Base-by-base conservation (phyloP, 805 yeast species). In the Dipodascopsis uninucleata region DNA sequence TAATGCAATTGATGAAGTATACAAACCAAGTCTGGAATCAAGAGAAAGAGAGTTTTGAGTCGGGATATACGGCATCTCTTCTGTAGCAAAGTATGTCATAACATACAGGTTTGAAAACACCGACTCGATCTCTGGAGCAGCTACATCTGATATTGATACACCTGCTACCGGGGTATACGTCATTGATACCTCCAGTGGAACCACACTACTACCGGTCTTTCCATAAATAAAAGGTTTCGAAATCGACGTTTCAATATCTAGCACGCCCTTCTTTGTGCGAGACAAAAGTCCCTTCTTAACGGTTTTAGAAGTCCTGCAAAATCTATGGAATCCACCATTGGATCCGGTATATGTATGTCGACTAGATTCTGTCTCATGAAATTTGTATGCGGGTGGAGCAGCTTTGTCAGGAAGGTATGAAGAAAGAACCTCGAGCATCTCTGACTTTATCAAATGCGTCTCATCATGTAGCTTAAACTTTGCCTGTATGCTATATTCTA, bases 81-180 rank as follows among this genome's bases (percentile, higher is more conserved):
- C 31, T 3, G 47, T 37, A 24, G 22, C 24, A 28, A 34, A 49
- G 35, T 26, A 49, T 2, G 53, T 49, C 25, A 35, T 25, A 2
- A 26, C 47, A 9, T 45, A 36, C 4, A 49, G 38, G 17, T 38
- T 41, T 23, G 45, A 47, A 12, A 21, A 6, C 12, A 38, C 41
- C 7, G 50, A 45, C 14, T 49, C 50, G 24, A 45, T 39, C 4
- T 39, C 21, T 21, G 53, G 53, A 10, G 34, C 22, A 22, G 7
- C n/a, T 4, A 28, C 29, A n/a, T n/a, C n/a, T n/a, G n/a, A n/a
- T n/a, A n/a, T n/a, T n/a, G n/a, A n/a, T n/a, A n/a, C n/a, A n/a
- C n/a, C n/a, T n/a, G n/a, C n/a, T 18, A 34, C 17, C 5, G 43
- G 43, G 9, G 47, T 31, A 21, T 26, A 43, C 9, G 53, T 44